Conservation (phyloP, 768 basidiomycete species). For the Trametes coccinea region DNA sequence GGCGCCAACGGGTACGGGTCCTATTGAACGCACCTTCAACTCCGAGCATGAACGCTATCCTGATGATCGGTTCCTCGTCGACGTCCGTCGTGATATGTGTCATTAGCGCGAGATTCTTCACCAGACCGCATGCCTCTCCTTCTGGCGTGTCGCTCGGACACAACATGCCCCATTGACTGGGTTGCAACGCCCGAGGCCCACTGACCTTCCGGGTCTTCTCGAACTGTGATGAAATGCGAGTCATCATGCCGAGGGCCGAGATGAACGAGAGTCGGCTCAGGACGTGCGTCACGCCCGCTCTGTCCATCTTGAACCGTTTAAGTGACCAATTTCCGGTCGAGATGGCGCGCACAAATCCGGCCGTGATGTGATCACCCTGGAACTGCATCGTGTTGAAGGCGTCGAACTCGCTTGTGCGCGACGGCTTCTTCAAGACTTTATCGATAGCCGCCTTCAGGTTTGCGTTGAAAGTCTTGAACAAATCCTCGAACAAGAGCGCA, state of each 20-base stretch:
- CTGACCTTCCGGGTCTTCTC: conserved; percentile 99
- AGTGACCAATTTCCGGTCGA: conserved; percentile 99
- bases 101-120: conserved; percentile 98
- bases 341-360: conserved; percentile 95
- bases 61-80: conserved; percentile 90
- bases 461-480: conserved; percentile 98
- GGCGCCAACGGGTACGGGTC: not conserved
- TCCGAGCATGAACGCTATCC: conserved; percentile 91
- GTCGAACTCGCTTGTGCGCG: conserved; percentile 92
- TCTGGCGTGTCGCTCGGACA: conserved; percentile 99
- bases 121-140: conserved; percentile 98
- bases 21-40: conserved; percentile 72
- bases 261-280: conserved; percentile 95
- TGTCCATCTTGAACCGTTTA: conserved; percentile 99
- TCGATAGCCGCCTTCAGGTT: conserved; percentile 95
- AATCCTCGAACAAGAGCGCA: conserved; percentile 93
- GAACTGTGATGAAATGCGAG: conserved; percentile 96
- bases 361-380: conserved; percentile 93
- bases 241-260: conserved; percentile 99
- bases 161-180: conserved; percentile 98
- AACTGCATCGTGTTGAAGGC: conserved; percentile 94
- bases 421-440: conserved; percentile 95
- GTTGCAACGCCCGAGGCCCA: conserved; percentile 94
- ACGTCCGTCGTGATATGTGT: conserved; percentile 99
- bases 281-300: conserved; percentile 98